Evolutionary conservation across 768 basidiomycete genomes (phyloP).

Genomic region (Suillus americanus): DNA sequence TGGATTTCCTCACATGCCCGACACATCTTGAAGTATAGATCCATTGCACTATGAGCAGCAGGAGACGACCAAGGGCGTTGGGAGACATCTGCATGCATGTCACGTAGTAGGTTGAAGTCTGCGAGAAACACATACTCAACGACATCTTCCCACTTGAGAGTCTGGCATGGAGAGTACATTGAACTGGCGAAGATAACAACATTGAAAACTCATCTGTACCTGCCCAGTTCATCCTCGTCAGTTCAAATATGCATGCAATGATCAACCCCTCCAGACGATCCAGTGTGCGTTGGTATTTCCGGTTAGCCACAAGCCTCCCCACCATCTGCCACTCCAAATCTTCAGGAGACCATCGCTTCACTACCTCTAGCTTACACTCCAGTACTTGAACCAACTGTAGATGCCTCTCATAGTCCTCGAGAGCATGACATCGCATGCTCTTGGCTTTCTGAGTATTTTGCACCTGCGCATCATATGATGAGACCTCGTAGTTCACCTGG

Average conservation of each 20-base stretch:
- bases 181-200: neutral
- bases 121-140: neutral
- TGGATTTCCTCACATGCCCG: constrained; percentile 23
- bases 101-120: constrained; percentile 15
- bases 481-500: too few species aligned
- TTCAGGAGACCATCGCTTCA: neutral
- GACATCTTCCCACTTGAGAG: neutral
- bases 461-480: neutral
- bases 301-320: neutral
- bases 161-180: neutral
- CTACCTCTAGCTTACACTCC: neutral
- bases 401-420: neutral
- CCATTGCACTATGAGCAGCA: constrained; percentile 14
- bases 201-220: neutral
- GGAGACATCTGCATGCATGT: constrained; percentile 17
- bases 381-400: neutral
- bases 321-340: neutral
- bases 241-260: neutral
- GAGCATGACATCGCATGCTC: neutral
- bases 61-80: constrained; percentile 16
- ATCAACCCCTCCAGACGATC: neutral
- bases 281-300: neutral
- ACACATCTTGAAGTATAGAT: constrained; percentile 18
- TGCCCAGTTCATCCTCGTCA: neutral
- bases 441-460: neutral